Conservation (phyloP, 805 yeast species). For the Scheffersomyces amazonensis region DNA sequence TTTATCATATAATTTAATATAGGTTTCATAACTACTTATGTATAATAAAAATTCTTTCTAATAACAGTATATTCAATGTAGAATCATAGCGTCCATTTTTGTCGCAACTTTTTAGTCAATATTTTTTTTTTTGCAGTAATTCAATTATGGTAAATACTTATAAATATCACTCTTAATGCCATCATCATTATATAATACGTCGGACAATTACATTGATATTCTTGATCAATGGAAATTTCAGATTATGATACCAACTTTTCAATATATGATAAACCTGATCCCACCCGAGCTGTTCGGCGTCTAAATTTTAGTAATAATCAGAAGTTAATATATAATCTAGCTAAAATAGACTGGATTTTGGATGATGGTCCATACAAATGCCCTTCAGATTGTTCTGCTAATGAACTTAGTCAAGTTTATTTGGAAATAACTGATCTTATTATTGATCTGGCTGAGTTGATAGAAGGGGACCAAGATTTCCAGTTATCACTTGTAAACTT, state of each 20-base stretch:
- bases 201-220: too few species aligned
- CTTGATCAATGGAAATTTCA: not conserved
- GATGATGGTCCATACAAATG: slow-evolving; percentile 5
- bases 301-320: not conserved
- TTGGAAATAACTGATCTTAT: not conserved
- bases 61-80: too few species aligned
- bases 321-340: not conserved
- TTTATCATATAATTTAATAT: too few species aligned
- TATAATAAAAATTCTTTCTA: too few species aligned
- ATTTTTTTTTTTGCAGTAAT: too few species aligned
- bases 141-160: too few species aligned
- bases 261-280: not conserved
- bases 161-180: too few species aligned
- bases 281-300: not conserved
- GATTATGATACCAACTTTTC: not conserved
- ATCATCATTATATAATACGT: too few species aligned
- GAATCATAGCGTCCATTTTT: too few species aligned
- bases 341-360: slow-evolving; percentile 1
- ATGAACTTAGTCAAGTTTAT: not conserved
- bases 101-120: too few species aligned
- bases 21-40: too few species aligned
- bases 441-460: not conserved
- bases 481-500: not conserved
- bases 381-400: not conserved
- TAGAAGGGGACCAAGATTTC: not conserved